Evolutionary conservation across 2,329 filamentous ascomycete species (phyloP), one percentile per base, ranked within the genome.

Genomic region (Aspergillus tubingensis): DNA sequence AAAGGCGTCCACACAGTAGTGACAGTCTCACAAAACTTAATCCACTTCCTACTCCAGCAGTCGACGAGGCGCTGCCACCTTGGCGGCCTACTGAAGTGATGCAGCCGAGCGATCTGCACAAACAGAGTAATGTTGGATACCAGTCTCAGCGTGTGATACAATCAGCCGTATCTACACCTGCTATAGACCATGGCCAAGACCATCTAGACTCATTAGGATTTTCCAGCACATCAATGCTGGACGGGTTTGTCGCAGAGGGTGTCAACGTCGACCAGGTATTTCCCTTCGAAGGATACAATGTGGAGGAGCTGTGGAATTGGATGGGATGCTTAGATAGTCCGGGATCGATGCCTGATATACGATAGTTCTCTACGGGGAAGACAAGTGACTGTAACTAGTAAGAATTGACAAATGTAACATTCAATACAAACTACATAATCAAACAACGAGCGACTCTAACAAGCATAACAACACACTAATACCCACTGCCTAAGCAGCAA

Each of bases 241-340:
- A 57, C 39, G 48, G 32, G 19, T 47, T 49, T 5, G 7, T 54
- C 3, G 43, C 53, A 21, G 54, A 48, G 23, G 44, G 55, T 1
- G 54, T 59, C n/a, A 57, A 60, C 10, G 25, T 58, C n/a, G 58
- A 62, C 15, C 43, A 59, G 39, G 19, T 59, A 3, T 67, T 60
- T 43, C 65, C 66, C 0, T 68, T 68, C 19, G 66, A 67, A 13
- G 65, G 65, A 2, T 68, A 62, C 11, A 67, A 68, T 56, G 65
- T 68, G 3, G 65, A 66, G 19, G 65, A 68, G n/a, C 47, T 68
- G 38, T 68, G 66, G 66, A 65, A 68, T 38, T 68, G 66, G 66
- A 68, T 68, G 65, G 47, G 67, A 27, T 64, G 60, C 41, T 63
- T 64, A 25, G 65, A 67, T 54, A 60, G 58, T 44, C 57, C 32